Base-by-base conservation (phyloP, 169 alveolate species). In the Cryptosporidium sp. region DNA sequence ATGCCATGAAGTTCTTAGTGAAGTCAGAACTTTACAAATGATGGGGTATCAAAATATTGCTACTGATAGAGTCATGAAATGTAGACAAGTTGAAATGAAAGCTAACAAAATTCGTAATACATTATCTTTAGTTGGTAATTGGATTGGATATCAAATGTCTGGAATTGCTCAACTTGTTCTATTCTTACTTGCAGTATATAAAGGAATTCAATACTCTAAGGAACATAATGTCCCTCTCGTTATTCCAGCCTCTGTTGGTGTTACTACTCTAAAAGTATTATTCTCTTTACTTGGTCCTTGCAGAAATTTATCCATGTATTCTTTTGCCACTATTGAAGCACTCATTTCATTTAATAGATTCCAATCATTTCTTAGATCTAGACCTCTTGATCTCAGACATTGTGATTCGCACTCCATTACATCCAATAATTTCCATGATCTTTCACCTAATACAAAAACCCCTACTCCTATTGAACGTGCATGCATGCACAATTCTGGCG, bases 121-220 rank as follows among this genome's bases (percentile, higher is more conserved):
- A 37, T 52, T 80, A 14, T 80, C 65, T 16, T 45, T 80, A 31
- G 62, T 80, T 42, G 89, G 89, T n/a, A 80, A 65, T 14, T 80
- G 89, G 89, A 45, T 80, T 33, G 89, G 89, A 45, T 80, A 80
- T 48, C 89, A 80, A 65, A 80, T 80, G 89, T 80, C 89, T 14
- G 68, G 89, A 29, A 51, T 62, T 18, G 75, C 89, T 37, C 89
- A 80, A 16, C 62, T 80, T 16, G 89, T 65, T 21, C 70, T 80
- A 16, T 61, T 80, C 26, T 23, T 80, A 51, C 29, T 80, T n/a
- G 89, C 89, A 12, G 67, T 80, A 9, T 80, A 80, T 33, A 62
- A 56, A n/a, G 89, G 89, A 9, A 44, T 65, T 8, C 26, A 80
- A 5, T 44, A 62, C 23, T 37, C 89, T 14, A 42, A 69, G 16